Conservation (phyloP, 768 basidiomycete species). For the Amanita muscaria region DNA sequence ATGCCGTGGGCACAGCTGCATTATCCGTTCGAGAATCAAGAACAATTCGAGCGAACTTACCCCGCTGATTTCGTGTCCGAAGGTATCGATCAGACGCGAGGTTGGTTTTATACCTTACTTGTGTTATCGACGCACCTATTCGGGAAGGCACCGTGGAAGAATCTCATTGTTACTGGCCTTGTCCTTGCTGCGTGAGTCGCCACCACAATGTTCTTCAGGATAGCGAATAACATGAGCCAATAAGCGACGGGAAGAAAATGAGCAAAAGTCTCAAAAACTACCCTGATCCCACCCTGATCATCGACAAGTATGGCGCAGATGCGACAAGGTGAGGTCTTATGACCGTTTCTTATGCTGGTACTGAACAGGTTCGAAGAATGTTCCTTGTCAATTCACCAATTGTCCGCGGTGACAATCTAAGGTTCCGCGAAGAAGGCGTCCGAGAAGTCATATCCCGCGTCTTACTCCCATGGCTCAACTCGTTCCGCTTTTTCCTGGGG, state of each 20-base stretch:
- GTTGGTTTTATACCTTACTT: conserved; percentile 98
- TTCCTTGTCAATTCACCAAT: conserved; percentile 99
- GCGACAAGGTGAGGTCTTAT: conserved; percentile 63
- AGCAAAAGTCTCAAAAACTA: conserved; percentile 96
- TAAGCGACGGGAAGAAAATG: conserved; percentile 98
- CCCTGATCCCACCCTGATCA: conserved; percentile 88
- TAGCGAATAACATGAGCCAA: conserved; percentile 3
- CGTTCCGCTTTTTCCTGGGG: conserved; percentile 98
- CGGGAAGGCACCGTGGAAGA: conserved; percentile 93
- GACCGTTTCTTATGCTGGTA: background rate
- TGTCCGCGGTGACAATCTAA: conserved; percentile 93
- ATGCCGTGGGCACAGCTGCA: conserved; percentile 98
- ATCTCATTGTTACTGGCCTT: conserved; percentile 91
- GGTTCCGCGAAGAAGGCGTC: conserved; percentile 97
- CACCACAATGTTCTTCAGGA: background rate
- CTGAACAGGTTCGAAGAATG: conserved; percentile 47
- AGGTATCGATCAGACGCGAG: conserved; percentile 97
- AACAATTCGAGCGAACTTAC: conserved; percentile 73
- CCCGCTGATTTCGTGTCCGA: conserved; percentile 97
- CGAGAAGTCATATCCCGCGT: conserved; percentile 96
- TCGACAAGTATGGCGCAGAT: conserved; percentile 90
- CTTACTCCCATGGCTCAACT: conserved; percentile 95
- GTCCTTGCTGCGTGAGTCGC: conserved; percentile 81
- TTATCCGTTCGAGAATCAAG: conserved; percentile 97
- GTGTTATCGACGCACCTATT: conserved; percentile 96